Percentiles rank a stretch among this genome's conserved stretches.
phyloP scores from a whole-genome alignment of 495 filamentous ascomycete genomes.

The Parathielavia appendiculata region DNA sequence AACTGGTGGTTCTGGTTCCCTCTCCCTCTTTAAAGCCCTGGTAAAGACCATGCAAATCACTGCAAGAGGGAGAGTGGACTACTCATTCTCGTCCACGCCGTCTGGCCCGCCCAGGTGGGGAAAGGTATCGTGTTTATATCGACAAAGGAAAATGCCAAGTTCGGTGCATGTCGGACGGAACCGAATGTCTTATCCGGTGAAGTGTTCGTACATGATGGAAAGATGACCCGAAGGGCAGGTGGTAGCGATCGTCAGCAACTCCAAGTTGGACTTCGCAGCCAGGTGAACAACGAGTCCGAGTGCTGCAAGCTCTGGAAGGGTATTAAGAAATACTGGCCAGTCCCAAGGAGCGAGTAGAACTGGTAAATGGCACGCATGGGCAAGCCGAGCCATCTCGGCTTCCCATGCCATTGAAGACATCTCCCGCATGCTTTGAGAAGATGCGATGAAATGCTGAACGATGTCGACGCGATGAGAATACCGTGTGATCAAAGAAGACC shows the following conservation, averaged over 20 bases:
- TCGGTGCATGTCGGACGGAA: constrained; percentile 26
- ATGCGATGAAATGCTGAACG: constrained; percentile 18
- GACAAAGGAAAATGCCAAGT: constrained; percentile 21
- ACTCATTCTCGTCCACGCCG: constrained; percentile 14
- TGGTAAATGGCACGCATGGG: constrained; percentile 11
- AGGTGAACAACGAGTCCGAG: not conserved
- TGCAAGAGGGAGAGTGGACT: constrained; percentile 13
- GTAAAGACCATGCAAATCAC: constrained; percentile 19
- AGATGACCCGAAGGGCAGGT: constrained; percentile 16
- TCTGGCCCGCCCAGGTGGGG: constrained; percentile 2
- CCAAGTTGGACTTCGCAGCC: not conserved
- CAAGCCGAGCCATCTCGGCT: not conserved
- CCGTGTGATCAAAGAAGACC: constrained; percentile 18
- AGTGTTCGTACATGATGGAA: constrained; percentile 15
- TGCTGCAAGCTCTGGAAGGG: constrained; percentile 14
- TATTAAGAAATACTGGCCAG: constrained; percentile 17
- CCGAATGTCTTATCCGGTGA: constrained; percentile 11
- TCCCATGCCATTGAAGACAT: constrained; percentile 1
- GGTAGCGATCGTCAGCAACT: constrained; percentile 15
- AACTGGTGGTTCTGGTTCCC: not conserved
- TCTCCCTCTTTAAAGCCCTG: not conserved
- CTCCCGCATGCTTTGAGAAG: constrained; percentile 10
- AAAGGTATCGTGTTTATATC: constrained; percentile 10
- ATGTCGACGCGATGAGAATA: constrained; percentile 21
- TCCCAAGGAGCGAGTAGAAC: constrained; percentile 9